Evolutionary conservation across 176 grass and related monocot genomes (phyloP).

Genomic region (Hordeum marinum): DNA sequence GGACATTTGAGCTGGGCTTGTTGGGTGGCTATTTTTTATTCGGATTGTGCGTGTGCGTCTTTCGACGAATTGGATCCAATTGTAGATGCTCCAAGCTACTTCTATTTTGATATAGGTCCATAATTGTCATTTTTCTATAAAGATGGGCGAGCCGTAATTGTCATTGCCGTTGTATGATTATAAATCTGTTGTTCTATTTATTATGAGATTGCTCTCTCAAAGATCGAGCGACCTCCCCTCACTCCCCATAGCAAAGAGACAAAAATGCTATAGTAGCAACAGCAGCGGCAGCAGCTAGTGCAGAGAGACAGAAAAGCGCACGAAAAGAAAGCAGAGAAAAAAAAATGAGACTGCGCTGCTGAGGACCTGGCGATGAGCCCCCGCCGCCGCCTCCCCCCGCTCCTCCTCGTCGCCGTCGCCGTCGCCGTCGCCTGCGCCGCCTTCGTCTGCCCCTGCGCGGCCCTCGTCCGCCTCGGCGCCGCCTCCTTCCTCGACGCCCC

Average conservation of each 20-base stretch:
- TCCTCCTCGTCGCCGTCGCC: constrained; percentile 12
- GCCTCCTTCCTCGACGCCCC: constrained; percentile 69
- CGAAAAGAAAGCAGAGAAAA: not conserved
- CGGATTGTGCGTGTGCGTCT: too few species aligned
- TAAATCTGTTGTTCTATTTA: too few species aligned
- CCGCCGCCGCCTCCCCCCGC: not conserved
- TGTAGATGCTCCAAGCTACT: too few species aligned
- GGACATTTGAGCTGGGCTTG: too few species aligned
- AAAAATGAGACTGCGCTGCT: not conserved
- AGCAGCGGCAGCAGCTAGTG: not conserved
- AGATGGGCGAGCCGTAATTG: too few species aligned
- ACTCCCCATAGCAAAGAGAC: not conserved
- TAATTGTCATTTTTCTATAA: not conserved
- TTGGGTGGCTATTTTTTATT: too few species aligned
- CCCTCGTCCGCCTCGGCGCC: constrained; percentile 55
- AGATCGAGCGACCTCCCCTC: not conserved
- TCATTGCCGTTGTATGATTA: too few species aligned
- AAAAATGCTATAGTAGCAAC: not conserved
- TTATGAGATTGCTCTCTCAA: too few species aligned
- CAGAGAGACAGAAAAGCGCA: not conserved
- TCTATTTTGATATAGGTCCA: not conserved
- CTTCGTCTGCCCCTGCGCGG: constrained; percentile 46
- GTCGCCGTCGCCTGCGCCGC: not conserved
- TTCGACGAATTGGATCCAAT: too few species aligned
- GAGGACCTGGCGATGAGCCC: constrained; percentile 24